Conservation (phyloP, 108 stramenopile species). For the Cyclotella kingstonii region DNA sequence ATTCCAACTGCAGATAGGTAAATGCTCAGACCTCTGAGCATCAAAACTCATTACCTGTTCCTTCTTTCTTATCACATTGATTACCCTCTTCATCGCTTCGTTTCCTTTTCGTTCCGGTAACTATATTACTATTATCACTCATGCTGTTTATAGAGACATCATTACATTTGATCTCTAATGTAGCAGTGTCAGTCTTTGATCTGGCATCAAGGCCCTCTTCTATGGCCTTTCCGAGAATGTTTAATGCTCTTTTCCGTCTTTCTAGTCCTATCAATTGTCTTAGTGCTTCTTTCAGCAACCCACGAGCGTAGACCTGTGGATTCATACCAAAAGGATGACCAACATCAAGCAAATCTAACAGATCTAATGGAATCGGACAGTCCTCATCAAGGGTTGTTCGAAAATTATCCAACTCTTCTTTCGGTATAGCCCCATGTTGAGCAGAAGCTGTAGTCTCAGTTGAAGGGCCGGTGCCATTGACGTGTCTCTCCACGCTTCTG, state of each 20-base stretch:
- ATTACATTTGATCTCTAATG: not conserved
- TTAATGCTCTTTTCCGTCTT: slow-evolving; percentile 68
- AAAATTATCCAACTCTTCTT: slow-evolving; percentile 28
- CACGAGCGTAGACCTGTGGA: slow-evolving; percentile 78
- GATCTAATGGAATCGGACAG: slow-evolving; percentile 73
- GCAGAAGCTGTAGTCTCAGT: not conserved
- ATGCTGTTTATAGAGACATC: not conserved
- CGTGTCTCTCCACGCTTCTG: slow-evolving; percentile 57
- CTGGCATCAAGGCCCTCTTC: slow-evolving; percentile 48
- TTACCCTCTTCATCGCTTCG: too few relatives aligned
- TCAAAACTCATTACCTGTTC: too few relatives aligned
- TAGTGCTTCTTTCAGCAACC: slow-evolving; percentile 63
- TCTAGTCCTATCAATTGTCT: slow-evolving; percentile 73
- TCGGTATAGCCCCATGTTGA: slow-evolving; percentile 37
- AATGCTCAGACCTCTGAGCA: too few relatives aligned
- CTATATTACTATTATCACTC: too few relatives aligned
- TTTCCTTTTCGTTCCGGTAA: too few relatives aligned
- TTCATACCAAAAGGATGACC: slow-evolving; percentile 57
- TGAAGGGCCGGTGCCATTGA: slow-evolving; percentile 34
- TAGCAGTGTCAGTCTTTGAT: not conserved
- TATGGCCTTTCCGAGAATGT: slow-evolving; percentile 66
- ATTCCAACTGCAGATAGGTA: too few relatives aligned
- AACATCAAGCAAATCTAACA: slow-evolving; percentile 78
- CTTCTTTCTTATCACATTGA: too few relatives aligned
- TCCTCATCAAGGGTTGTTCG: slow-evolving; percentile 48